These are phyloP conservation scores for Kuraishia molischiana DNA, from an alignment of 805 yeast genomes.

Conservation along the genomic window DNA sequence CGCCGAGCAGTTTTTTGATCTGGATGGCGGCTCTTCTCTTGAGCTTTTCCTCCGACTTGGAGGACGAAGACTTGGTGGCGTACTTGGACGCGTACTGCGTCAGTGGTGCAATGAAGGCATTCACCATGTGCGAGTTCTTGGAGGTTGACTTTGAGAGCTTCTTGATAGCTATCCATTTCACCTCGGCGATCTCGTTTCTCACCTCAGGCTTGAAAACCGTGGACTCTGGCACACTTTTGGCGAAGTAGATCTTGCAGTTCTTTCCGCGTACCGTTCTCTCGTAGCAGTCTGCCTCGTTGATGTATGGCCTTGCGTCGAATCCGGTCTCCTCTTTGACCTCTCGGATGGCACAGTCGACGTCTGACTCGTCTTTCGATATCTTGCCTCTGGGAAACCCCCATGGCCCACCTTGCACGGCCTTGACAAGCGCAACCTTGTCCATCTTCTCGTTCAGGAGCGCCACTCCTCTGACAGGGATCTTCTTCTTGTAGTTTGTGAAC, in stretches of 20 bases:
- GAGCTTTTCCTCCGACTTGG: conserved; percentile 41
- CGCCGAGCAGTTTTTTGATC: conserved; percentile 55
- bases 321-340: conserved; percentile 94
- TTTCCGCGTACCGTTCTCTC: conserved; percentile 80
- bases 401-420: conserved; percentile 67
- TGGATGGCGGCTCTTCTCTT: conserved; percentile 55
- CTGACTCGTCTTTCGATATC: conserved; percentile 87
- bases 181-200: conserved; percentile 77
- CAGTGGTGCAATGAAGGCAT: conserved; percentile 40
- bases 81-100: conserved; percentile 3
- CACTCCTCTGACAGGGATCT: conserved; percentile 95
- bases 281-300: conserved; percentile 62
- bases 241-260: conserved; percentile 73
- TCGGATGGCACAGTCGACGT: conserved; percentile 80
- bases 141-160: conserved; percentile 25
- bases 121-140: conserved; percentile 30
- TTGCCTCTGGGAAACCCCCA: conserved; percentile 99
- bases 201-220: conserved; percentile 71
- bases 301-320: conserved; percentile 61
- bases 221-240: conserved; percentile 70
- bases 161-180: conserved; percentile 68
- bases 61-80: conserved; percentile 11
- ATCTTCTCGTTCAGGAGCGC: conserved; percentile 69
- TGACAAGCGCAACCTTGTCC: conserved; percentile 67
- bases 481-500: conserved; percentile 77